These are phyloP conservation scores for Dioscorea cayenensis DNA, from an alignment of 116 monocot species.

Conservation along the genomic window DNA sequence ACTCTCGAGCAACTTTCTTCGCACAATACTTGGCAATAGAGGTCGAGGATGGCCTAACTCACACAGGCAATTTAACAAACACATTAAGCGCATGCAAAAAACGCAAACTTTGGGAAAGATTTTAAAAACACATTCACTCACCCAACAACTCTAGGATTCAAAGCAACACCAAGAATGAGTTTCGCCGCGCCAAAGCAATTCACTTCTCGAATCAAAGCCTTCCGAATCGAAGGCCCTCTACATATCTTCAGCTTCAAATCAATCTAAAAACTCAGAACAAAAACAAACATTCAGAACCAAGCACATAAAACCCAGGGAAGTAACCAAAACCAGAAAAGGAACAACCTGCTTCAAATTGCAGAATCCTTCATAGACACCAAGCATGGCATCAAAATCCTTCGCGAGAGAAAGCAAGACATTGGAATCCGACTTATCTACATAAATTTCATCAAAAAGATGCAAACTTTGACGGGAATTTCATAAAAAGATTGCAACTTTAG, in stretches of 20 bases:
- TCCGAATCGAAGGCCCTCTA: slow-evolving; percentile 37
- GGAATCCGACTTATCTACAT: slow-evolving; percentile 11
- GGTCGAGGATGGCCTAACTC: slow-evolving; percentile 35
- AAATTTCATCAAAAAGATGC: background rate
- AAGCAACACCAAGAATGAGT: slow-evolving; percentile 41
- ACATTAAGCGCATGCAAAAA: background rate
- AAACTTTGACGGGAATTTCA: background rate
- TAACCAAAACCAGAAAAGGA: background rate
- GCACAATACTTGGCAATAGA: slow-evolving; percentile 67
- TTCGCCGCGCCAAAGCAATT: slow-evolving; percentile 20
- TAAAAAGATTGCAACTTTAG: background rate
- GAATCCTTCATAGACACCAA: slow-evolving; percentile 88
- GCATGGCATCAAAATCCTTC: slow-evolving; percentile 42
- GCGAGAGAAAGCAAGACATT: slow-evolving; percentile 25
- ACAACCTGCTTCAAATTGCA: slow-evolving; percentile 86
- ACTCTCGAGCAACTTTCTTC: slow-evolving; percentile 40
- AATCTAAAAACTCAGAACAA: slow-evolving; percentile 20
- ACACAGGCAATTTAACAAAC: background rate
- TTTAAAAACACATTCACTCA: slow-evolving; percentile 2
- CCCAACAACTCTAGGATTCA: slow-evolving; percentile 24
- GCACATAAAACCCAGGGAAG: background rate
- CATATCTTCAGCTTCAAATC: slow-evolving; percentile 60
- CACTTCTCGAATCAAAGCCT: slow-evolving; percentile 41
- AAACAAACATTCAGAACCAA: background rate
- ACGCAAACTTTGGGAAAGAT: background rate